phyloP scores from a whole-genome alignment of 1,139 yeast genomes.

The Protomyces inundatus region DNA sequence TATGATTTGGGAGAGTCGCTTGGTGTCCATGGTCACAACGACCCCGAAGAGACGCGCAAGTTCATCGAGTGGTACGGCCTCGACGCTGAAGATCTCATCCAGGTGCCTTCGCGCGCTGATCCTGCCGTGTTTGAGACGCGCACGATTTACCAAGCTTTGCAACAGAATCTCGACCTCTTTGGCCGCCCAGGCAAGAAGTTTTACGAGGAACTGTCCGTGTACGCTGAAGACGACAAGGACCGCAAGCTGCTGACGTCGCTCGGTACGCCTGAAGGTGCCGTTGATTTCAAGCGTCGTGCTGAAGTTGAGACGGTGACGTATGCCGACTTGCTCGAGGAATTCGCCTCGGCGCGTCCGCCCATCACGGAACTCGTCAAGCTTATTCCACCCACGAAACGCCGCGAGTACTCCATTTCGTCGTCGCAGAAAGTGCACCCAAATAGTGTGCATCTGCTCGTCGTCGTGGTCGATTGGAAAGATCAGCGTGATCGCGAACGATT shows the following conservation, averaged over 20 bases:
- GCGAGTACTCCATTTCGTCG: slow-evolving; percentile 98
- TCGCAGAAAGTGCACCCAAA: slow-evolving; percentile 89
- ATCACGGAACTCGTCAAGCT: slow-evolving; percentile 64
- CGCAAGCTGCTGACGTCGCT: slow-evolving; percentile 57
- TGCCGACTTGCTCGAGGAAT: slow-evolving; percentile 75
- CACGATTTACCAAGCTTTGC: slow-evolving; percentile 73
- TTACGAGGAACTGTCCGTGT: slow-evolving; percentile 73
- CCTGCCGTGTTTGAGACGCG: slow-evolving; percentile 57
- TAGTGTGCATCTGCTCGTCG: slow-evolving; percentile 85
- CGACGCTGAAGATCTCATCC: slow-evolving; percentile 61
- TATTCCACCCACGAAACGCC: slow-evolving; percentile 84
- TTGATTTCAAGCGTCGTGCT: slow-evolving; percentile 74
- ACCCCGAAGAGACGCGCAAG: slow-evolving; percentile 55
- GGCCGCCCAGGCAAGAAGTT: slow-evolving; percentile 97
- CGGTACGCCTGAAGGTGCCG: slow-evolving; percentile 77
- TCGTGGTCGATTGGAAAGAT: slow-evolving; percentile 95
- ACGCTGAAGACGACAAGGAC: slow-evolving; percentile 66
- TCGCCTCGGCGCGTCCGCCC: slow-evolving; percentile 77
- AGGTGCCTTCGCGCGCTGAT: slow-evolving; percentile 67
- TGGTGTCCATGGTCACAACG: slow-evolving; percentile 90
- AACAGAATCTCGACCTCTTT: slow-evolving; percentile 76
- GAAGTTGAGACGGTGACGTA: slow-evolving; percentile 79
- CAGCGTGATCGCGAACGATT: slow-evolving; percentile 76
- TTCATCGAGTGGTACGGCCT: slow-evolving; percentile 71
- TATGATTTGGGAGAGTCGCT: slow-evolving; percentile 95